Conservation (phyloP, 2,329 filamentous ascomycete genomes). For the Hypoxylon sp. region DNA sequence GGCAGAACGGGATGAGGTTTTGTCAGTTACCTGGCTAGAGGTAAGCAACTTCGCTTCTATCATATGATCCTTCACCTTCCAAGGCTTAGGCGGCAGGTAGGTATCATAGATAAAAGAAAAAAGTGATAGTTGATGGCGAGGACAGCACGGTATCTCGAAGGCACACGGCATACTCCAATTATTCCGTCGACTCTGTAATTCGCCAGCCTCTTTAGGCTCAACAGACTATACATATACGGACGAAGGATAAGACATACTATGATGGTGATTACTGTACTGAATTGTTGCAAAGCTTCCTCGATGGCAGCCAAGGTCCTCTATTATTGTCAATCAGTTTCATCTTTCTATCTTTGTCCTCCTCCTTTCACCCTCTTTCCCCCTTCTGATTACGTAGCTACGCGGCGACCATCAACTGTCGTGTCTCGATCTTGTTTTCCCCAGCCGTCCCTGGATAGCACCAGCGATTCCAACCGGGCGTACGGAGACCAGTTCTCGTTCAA, state of each 20-base stretch:
- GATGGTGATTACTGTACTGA: constrained; percentile 31
- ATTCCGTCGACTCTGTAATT: constrained; percentile 1
- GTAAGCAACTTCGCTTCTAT: not conserved
- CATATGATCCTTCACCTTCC: not conserved
- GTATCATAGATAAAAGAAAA: too few species aligned
- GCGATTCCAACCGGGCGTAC: constrained; percentile 16
- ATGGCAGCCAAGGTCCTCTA: constrained; percentile 23
- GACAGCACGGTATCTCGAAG: not conserved
- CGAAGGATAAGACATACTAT: constrained; percentile 18
- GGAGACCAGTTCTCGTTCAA: constrained; percentile 9
- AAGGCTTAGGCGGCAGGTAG: too few species aligned
- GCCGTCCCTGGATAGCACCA: constrained; percentile 5
- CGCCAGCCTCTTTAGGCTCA: constrained; percentile 1
- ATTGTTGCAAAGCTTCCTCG: constrained; percentile 3
- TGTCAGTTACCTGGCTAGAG: too few species aligned
- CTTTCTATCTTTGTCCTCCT: not conserved
- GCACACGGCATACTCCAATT: constrained; percentile 16
- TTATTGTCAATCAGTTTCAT: constrained; percentile 6
- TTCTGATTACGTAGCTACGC: constrained; percentile 12
- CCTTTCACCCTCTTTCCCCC: not conserved
- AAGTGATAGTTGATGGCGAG: constrained; percentile 10
- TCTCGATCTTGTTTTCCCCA: not conserved
- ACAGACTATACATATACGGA: not conserved
- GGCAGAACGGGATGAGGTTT: not conserved
- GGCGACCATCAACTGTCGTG: constrained; percentile 12